These are phyloP conservation scores for Amniculicola lignicola DNA, from an alignment of 495 filamentous ascomycete genomes.

Conservation along the genomic window DNA sequence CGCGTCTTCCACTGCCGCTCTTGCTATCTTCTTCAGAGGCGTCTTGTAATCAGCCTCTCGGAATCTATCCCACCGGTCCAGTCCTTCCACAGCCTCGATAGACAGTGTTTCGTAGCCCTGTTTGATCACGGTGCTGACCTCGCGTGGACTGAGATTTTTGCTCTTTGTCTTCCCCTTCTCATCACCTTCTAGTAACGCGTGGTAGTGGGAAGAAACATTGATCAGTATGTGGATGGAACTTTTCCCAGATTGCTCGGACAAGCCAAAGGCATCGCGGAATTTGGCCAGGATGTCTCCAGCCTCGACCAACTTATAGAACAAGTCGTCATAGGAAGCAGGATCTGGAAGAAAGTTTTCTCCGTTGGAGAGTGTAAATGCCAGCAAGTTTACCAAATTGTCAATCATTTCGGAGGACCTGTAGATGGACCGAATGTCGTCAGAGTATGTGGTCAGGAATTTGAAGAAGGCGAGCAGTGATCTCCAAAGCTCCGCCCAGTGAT, in stretches of 20 bases:
- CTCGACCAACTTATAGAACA: slow-evolving; percentile 98
- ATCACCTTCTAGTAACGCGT: slow-evolving; percentile 69
- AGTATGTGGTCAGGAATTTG: slow-evolving; percentile 85
- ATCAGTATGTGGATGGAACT: slow-evolving; percentile 78
- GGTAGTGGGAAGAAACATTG: slow-evolving; percentile 81
- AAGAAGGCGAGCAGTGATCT: slow-evolving; percentile 83
- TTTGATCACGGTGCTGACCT: slow-evolving; percentile 89
- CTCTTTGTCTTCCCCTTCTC: slow-evolving; percentile 48
- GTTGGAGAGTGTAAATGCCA: slow-evolving; percentile 79
- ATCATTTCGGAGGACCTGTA: slow-evolving; percentile 58
- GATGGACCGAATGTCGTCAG: slow-evolving; percentile 64
- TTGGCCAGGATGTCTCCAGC: slow-evolving; percentile 77
- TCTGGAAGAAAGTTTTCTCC: slow-evolving; percentile 94
- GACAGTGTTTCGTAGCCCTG: slow-evolving; percentile 91
- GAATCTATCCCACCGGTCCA: slow-evolving; percentile 74
- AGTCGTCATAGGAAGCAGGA: slow-evolving; percentile 83
- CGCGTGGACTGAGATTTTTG: slow-evolving; percentile 69
- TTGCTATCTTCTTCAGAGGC: slow-evolving; percentile 74
- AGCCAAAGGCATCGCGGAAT: slow-evolving; percentile 72
- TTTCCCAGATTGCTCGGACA: slow-evolving; percentile 51
- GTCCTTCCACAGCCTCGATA: slow-evolving; percentile 76
- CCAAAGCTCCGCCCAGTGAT: slow-evolving; percentile 97
- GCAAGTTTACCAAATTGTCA: slow-evolving; percentile 73
- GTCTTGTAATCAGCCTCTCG: slow-evolving; percentile 70
- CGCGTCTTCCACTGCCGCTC: slow-evolving; percentile 69